These are phyloP conservation scores for Escovopsis weberi DNA, from an alignment of 2,329 filamentous ascomycete species.

Conservation along the genomic window DNA sequence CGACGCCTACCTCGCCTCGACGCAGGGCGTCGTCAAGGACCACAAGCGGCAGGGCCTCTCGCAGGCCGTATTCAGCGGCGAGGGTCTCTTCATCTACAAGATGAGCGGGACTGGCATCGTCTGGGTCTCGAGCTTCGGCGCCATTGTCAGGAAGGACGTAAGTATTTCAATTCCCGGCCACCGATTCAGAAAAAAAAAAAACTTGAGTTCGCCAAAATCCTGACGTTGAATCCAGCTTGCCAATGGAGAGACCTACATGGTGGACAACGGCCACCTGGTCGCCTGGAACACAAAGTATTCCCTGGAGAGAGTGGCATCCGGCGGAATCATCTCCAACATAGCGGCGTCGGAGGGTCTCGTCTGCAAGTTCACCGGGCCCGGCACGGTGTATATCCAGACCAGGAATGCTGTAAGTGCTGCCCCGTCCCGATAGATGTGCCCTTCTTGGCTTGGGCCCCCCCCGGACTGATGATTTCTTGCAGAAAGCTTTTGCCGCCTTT, in stretches of 20 bases:
- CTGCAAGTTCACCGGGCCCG: slow-evolving; percentile 86
- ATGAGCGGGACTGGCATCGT: slow-evolving; percentile 67
- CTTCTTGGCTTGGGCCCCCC: not conserved
- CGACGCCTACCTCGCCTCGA: slow-evolving; percentile 74
- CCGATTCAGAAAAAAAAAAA: no score
- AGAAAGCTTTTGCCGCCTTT: slow-evolving; percentile 39
- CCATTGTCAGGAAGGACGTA: slow-evolving; percentile 88
- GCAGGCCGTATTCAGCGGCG: slow-evolving; percentile 88
- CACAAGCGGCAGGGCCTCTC: slow-evolving; percentile 73
- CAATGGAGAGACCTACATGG: slow-evolving; percentile 73
- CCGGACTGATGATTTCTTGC: not conserved
- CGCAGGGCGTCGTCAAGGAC: slow-evolving; percentile 76
- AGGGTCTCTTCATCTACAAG: slow-evolving; percentile 83
- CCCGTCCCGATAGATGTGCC: not conserved
- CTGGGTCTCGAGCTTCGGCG: slow-evolving; percentile 88
- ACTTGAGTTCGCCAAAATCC: not conserved
- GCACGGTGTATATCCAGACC: slow-evolving; percentile 85
- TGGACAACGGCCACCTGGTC: slow-evolving; percentile 86
- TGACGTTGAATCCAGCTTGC: slow-evolving; percentile 25
- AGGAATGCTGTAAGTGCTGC: slow-evolving; percentile 53
- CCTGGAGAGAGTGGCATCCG: slow-evolving; percentile 77
- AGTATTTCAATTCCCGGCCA: slow-evolving; percentile 20
- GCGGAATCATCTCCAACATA: slow-evolving; percentile 81
- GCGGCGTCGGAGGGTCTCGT: slow-evolving; percentile 76
- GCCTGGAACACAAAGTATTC: slow-evolving; percentile 96